Evolutionary conservation across 495 filamentous ascomycete genomes (phyloP).

Genomic region (Tuber magnatum): DNA sequence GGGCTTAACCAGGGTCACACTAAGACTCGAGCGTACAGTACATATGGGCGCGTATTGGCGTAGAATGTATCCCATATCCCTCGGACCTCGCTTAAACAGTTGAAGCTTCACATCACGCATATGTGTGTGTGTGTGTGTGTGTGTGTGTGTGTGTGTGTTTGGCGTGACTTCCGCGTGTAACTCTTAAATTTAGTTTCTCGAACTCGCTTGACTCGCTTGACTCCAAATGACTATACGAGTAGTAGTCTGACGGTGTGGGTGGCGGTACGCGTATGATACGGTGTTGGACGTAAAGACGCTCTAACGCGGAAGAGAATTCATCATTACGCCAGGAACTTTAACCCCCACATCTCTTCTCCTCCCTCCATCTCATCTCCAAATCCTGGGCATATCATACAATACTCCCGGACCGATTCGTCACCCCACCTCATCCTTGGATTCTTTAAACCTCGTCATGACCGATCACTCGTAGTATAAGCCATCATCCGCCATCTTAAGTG

Average conservation of each 20-base stretch:
- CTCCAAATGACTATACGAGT: neutral
- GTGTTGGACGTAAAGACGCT: neutral
- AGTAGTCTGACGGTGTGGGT: neutral
- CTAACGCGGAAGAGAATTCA: neutral
- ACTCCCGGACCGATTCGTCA: neutral
- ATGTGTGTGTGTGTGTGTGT: neutral
- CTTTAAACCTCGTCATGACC: neutral
- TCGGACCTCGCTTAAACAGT: neutral
- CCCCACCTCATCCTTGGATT: neutral
- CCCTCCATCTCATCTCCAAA: neutral
- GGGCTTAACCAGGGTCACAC: neutral
- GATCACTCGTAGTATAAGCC: neutral
- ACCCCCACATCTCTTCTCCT: neutral
- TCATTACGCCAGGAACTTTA: neutral
- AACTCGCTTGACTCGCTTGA: neutral
- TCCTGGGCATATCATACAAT: neutral
- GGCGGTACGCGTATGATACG: neutral
- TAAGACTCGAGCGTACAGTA: neutral
- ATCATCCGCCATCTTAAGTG: neutral
- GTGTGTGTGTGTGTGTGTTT: neutral
- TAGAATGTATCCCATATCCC: neutral
- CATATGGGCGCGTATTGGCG: neutral
- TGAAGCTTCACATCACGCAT: neutral
- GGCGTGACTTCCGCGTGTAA: neutral
- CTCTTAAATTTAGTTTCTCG: neutral